phyloP scores from a whole-genome alignment of 1,284 basidiomycete genomes.

The Microbotryum lychnidis-dioicae region DNA sequence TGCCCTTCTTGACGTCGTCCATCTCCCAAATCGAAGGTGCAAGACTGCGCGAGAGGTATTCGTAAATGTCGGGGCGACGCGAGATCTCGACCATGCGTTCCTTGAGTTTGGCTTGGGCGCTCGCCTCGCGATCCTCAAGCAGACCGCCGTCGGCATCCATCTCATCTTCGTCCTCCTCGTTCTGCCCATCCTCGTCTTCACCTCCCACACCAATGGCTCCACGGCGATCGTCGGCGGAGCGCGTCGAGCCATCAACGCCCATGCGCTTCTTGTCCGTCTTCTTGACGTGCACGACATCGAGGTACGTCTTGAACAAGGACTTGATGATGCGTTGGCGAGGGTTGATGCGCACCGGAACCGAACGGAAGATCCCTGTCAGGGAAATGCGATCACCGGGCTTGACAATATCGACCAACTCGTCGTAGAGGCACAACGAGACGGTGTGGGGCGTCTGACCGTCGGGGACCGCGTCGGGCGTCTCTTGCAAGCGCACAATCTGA shows the following conservation, averaged over 20 bases:
- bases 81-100: conserved; percentile 61
- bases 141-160: conserved; percentile 51
- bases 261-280: conserved; percentile 61
- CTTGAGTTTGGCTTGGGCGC: conserved; percentile 48
- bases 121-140: conserved; percentile 45
- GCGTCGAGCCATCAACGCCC: conserved; percentile 71
- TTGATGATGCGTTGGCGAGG: conserved; percentile 85
- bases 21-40: conserved; percentile 96
- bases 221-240: conserved; percentile 45
- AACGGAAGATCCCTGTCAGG: conserved; percentile 89
- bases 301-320: conserved; percentile 91
- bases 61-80: conserved; percentile 72
- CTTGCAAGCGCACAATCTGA: conserved; percentile 89
- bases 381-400: conserved; percentile 92
- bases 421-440: conserved; percentile 89
- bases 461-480: conserved; percentile 94
- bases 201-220: conserved; percentile 33
- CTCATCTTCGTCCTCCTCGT: conserved; percentile 57
- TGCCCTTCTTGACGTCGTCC: conserved; percentile 99
- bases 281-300: conserved; percentile 89
- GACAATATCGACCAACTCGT: conserved; percentile 87
- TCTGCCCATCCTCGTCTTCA: conserved; percentile 28
- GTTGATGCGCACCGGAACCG: conserved; percentile 86
- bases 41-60: conserved; percentile 71
- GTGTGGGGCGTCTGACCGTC: conserved; percentile 98